These are phyloP conservation scores for Pleodorina starrii DNA, from an alignment of 139 green algal species.

Conservation along the genomic window DNA sequence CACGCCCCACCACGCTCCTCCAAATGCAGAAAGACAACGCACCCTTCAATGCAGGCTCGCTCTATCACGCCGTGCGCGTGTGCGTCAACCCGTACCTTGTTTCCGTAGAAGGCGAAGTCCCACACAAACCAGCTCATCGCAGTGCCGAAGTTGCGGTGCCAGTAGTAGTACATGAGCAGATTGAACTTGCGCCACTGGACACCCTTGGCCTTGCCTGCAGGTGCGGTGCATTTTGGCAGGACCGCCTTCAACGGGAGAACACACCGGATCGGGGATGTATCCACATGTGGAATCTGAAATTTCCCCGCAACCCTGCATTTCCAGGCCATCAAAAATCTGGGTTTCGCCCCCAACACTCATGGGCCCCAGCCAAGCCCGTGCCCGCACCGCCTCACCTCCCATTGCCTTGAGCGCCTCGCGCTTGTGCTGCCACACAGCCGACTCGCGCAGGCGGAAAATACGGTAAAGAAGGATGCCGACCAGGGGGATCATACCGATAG, in stretches of 20 bases:
- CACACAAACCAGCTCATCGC: constrained; percentile 61
- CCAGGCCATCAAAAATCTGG: too few species aligned
- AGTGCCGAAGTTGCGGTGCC: constrained; percentile 49
- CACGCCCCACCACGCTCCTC: too few species aligned
- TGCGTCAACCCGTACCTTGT: constrained; percentile 90
- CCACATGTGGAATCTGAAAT: too few species aligned
- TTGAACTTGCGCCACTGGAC: constrained; percentile 41
- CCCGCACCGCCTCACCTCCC: not conserved
- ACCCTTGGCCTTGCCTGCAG: not conserved
- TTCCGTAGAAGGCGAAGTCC: constrained; percentile 82
- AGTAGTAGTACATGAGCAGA: constrained; percentile 51
- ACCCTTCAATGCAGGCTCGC: too few species aligned
- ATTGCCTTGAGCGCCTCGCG: constrained; percentile 40
- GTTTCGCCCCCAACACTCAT: too few species aligned
- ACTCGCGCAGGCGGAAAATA: constrained; percentile 33
- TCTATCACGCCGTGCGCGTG: too few species aligned
- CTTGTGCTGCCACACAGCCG: constrained; percentile 38
- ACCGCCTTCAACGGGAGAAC: too few species aligned
- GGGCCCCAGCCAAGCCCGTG: too few species aligned
- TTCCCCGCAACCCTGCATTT: too few species aligned
- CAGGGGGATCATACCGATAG: constrained; percentile 40
- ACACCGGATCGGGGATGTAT: too few species aligned
- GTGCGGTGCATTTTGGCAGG: too few species aligned
- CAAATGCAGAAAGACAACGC: too few species aligned
- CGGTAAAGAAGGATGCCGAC: constrained; percentile 41